Conservation (phyloP, 306 rosid genomes). For the Vigna nakashimae region DNA sequence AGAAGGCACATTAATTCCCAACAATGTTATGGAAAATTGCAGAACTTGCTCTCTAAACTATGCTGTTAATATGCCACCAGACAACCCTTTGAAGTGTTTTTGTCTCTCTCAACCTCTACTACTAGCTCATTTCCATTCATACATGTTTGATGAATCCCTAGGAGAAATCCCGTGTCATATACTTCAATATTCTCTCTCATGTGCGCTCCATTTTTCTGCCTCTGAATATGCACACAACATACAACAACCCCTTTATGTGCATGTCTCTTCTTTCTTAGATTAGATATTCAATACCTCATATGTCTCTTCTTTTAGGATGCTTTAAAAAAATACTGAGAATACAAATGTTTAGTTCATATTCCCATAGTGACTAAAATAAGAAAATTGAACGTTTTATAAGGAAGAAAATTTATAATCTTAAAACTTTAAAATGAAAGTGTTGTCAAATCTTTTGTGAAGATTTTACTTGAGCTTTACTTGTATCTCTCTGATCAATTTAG, state of each 20-base stretch:
- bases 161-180: conserved; percentile 1
- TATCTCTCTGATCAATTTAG: no score
- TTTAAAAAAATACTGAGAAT: no score
- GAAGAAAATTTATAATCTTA: no score
- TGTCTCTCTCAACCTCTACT: conserved; percentile 12
- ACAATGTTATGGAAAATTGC: conserved; percentile 46
- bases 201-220: conserved; percentile 1
- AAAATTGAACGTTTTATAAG: no score
- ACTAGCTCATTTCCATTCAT: conserved; percentile 13
- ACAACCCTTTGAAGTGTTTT: conserved; percentile 35
- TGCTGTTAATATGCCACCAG: conserved; percentile 21
- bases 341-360: no score
- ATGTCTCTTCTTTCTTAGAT: neutral
- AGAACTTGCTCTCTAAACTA: conserved; percentile 42
- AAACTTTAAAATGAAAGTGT: no score
- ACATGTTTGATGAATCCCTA: conserved; percentile 29
- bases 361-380: no score
- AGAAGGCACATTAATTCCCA: conserved; percentile 47
- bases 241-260: neutral
- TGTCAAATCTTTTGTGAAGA: no score
- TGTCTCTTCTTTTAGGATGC: no score
- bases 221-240: neutral
- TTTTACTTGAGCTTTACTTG: no score
- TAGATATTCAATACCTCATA: no score
- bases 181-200: conserved; percentile 16